Evolutionary conservation across 345 rosid species (phyloP), one percentile per base, ranked within the genome.

Genomic region (Eucalyptus microcorys): DNA sequence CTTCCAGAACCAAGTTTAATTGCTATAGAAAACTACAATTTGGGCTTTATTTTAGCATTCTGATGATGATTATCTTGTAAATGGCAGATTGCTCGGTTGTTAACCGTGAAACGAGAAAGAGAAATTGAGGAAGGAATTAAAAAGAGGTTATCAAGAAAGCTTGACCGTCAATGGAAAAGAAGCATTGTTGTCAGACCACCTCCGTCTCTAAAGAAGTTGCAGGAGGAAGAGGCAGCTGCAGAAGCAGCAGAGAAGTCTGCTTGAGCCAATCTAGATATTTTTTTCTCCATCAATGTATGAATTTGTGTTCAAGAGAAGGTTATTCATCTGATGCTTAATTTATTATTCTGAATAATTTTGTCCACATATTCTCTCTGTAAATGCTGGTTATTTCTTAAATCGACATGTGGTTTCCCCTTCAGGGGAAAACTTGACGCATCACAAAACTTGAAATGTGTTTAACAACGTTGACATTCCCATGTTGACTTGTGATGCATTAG

Each of bases 81-180:
- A 79, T 91, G 40, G 47, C 90, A 97, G 97, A 91, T 96, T 53
- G 98, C 99, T 50, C 91, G 98, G 37, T 93, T 95, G 95, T 94
- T 96, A 87, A 96, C 99, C 8, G 94, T 97, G 22, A 97, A 90
- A 89, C 92, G 98, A 68, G 99, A 97, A 91, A 95, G 99, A 92
- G 99, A 96, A 94, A 66, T 97, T 1, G 96, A 96, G 90, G 96
- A 96, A 90, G 99, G 99, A 79, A 94, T 97, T 87, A 92, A 91
- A 92, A 96, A 96, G 92, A 94, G 99, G 88, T 89, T 96, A 90
- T 97, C 99, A n/a, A 96, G 99, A 91, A 97, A 96, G 92, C 94
- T 96, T 6, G 99, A 97, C 90, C 85, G 95, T 57, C 92, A 95
- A 90, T 97, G 98, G 98, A 96, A 97, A 98, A 96, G 94, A 80